Base-by-base conservation (phyloP, 179 eudicot genomes). In the Beta macrorhiza region DNA sequence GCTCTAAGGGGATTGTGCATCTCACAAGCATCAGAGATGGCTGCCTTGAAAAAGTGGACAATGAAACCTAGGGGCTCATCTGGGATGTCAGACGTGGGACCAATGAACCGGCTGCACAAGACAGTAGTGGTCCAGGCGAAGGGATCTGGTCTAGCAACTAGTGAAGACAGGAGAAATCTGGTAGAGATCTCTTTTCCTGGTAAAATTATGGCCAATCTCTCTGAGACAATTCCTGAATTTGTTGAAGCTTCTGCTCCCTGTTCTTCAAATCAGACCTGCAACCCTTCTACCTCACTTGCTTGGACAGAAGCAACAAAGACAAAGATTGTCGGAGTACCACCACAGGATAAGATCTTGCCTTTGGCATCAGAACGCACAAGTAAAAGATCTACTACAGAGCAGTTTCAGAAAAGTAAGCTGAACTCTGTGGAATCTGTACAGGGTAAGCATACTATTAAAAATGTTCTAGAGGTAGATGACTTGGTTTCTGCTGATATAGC, bases 11-110 rank as follows among this genome's bases (percentile, higher is more conserved):
- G 96, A 63, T 84, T 94, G 78, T 90, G 96, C 89, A 90, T 94
- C 65, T 91, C 94, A 67, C 98, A 93, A 76, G 98, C 98, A 61
- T 91, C 98, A 1, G 96, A 94, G 80, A 88, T 90, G 93, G 98
- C 98, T 86, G 98, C 96, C 61, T 81, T 88, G 81, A 94, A 89
- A 82, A 87, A 83, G 84, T 84, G 91, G 64, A 79, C 88, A 14
- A 84, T 89, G 56, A 92, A 87, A 82, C 77, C 87, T 67, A 74
- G 87, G 11, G 79, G 84, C 82, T 85, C 85, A 11, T 84, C 92
- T 67, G 70, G 89, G 74, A 19, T 74, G 55, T 87, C 91, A 4
- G 89, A 90, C 76, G 83, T 74, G n/a, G 95, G 86, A 86, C 75
- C 83, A 78, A 71, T 68, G 69, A 87, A 76, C 79, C 86, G 82